Base-by-base conservation (phyloP, 768 basidiomycete genomes). In the Termitomyces sp. region DNA sequence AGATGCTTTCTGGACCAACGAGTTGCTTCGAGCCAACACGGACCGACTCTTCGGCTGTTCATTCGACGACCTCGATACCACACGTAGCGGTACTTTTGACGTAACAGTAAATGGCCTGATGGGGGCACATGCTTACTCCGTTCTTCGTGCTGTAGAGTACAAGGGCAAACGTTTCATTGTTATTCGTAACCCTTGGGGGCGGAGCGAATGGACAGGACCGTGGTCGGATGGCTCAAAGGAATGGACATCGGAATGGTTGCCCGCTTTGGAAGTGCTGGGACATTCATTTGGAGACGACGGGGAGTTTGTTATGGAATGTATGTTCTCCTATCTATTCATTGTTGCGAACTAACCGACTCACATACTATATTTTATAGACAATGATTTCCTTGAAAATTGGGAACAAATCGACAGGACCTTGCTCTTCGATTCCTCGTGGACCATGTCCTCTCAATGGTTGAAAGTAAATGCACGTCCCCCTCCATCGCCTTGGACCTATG, bases 221-320 rank as follows among this genome's bases (percentile, higher is more conserved):
- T 82, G 81, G 81, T 75, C 75, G 1, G 81, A 83, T 59, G 81
- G 82, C 0, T 76, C 78, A 5, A 81, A 81, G 55, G 80, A 83
- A 60, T 84, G 82, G 82, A 80, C 74, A 1, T 52, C 56, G 9
- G 80, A 82, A 54, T 82, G 81, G 81, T 56, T 81, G 0, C 68
- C 68, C 22, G 64, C 71, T 3, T 69, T 83, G 5, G 66, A 72
- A 0, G 64, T 64, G 27, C 66, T 84, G 0, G 70, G 66, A 4
- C 80, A 83, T 63, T 52, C 63, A 0, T 83, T 84, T 53, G 81
- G 81, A 1, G 64, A 76, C 32, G 76, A 80, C 52, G 82, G 82
- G 1, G 71, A 79, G 50, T 84, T 84, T 52, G 69, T 83, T 16
- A 82, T 82, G 81, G 81, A 82, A 68, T 76, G 74, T 75, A 42